Conservation (phyloP, 805 yeast species). For the Metschnikowia lochheadii region DNA sequence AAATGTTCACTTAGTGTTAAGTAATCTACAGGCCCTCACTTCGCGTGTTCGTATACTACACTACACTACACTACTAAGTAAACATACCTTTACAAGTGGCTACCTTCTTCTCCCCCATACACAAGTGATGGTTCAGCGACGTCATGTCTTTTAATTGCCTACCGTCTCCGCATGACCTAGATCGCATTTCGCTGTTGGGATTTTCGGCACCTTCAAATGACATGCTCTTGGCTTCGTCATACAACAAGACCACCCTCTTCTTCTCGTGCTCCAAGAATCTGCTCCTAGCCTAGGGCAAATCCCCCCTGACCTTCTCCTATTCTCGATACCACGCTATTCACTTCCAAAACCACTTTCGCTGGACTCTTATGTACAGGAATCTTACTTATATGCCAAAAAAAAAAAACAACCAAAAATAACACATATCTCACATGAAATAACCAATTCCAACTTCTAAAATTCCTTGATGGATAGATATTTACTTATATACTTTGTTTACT, state of each 20-base stretch:
- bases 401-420: no score
- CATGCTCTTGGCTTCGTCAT: constrained; percentile 11
- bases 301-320: constrained; percentile 18
- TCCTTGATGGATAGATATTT: no score
- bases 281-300: constrained; percentile 7
- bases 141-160: constrained; percentile 11
- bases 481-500: no score
- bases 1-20: no score
- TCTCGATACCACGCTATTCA: constrained; percentile 26
- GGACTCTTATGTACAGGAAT: no score
- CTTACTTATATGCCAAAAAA: no score
- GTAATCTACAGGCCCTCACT: no score
- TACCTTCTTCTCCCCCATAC: background rate
- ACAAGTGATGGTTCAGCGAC: background rate
- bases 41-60: background rate
- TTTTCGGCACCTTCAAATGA: constrained; percentile 12
- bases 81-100: background rate
- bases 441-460: no score
- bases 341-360: constrained; percentile 33
- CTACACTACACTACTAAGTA: background rate
- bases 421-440: no score
- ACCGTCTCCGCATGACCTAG: constrained; percentile 7
- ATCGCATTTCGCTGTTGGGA: constrained; percentile 6
- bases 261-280: constrained; percentile 7
- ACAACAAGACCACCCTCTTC: constrained; percentile 9